phyloP scores from a whole-genome alignment of 306 rosid species.

The Herpetospermum pedunculosum region DNA sequence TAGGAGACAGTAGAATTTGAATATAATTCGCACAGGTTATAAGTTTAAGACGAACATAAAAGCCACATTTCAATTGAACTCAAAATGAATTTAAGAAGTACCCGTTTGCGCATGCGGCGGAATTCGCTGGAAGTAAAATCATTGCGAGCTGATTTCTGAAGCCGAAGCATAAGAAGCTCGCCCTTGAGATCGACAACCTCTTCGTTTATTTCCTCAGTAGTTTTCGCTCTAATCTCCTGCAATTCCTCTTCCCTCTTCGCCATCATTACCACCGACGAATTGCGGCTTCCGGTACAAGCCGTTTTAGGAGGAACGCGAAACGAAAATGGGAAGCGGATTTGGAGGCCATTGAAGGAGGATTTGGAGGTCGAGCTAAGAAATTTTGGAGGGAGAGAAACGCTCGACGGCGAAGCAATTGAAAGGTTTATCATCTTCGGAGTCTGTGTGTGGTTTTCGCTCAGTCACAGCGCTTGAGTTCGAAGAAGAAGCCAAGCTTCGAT shows the following conservation, averaged over 20 bases:
- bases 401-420: constrained; percentile 29
- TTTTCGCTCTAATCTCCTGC: constrained; percentile 56
- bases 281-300: constrained; percentile 14
- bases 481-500: neutral
- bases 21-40: too few species aligned
- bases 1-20: neutral
- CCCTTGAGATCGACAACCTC: constrained; percentile 86
- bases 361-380: constrained; percentile 16
- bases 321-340: constrained; percentile 23
- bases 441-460: neutral
- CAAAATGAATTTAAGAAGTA: constrained; percentile 4
- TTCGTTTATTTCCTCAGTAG: constrained; percentile 64
- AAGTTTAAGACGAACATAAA: neutral
- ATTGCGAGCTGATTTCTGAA: constrained; percentile 65
- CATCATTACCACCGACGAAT: constrained; percentile 61
- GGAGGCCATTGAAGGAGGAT: constrained; percentile 36
- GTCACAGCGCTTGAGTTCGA: neutral
- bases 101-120: constrained; percentile 80
- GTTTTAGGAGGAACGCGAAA: constrained; percentile 17
- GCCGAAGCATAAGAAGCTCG: constrained; percentile 81
- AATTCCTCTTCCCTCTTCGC: constrained; percentile 66
- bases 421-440: constrained; percentile 22
- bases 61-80: neutral
- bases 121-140: constrained; percentile 85
- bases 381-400: constrained; percentile 20